Evolutionary conservation across 257 asterid species (phyloP).

Genomic region (Nicotiana sylvestris): DNA sequence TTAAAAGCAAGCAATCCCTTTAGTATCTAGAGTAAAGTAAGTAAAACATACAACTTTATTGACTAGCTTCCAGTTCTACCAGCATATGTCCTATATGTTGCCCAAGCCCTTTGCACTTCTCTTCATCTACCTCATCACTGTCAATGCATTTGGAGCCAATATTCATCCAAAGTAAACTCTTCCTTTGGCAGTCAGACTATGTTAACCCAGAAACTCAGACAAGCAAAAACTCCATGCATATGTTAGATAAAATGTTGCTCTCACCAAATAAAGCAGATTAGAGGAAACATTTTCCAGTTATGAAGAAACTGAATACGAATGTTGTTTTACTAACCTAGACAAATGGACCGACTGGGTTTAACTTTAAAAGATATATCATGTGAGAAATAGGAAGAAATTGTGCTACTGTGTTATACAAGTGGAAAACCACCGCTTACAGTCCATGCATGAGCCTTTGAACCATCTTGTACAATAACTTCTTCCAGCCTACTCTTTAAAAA

Average conservation of each 20-base stretch:
- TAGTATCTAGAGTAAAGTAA: neutral
- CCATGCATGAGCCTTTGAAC: neutral
- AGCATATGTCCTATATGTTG: neutral
- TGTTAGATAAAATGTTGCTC: neutral
- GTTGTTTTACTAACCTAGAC: neutral
- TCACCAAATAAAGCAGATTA: neutral
- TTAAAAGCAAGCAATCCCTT: conserved; percentile 1
- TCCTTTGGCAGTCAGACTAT: too few relatives aligned
- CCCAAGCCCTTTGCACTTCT: neutral
- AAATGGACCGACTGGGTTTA: neutral
- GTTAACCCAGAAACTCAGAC: neutral
- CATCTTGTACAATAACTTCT: neutral
- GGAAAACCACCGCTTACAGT: neutral
- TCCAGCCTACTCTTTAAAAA: neutral
- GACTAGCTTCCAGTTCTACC: neutral
- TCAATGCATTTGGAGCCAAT: neutral
- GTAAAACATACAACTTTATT: neutral
- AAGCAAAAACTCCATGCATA: neutral
- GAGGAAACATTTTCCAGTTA: too few relatives aligned
- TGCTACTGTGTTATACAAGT: neutral
- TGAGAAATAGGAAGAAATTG: neutral
- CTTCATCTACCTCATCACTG: neutral
- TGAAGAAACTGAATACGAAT: neutral
- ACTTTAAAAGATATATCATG: neutral
- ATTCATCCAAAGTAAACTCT: neutral